These are phyloP conservation scores for Bertia moriformis DNA, from an alignment of 2,329 filamentous ascomycete genomes.

Conservation along the genomic window DNA sequence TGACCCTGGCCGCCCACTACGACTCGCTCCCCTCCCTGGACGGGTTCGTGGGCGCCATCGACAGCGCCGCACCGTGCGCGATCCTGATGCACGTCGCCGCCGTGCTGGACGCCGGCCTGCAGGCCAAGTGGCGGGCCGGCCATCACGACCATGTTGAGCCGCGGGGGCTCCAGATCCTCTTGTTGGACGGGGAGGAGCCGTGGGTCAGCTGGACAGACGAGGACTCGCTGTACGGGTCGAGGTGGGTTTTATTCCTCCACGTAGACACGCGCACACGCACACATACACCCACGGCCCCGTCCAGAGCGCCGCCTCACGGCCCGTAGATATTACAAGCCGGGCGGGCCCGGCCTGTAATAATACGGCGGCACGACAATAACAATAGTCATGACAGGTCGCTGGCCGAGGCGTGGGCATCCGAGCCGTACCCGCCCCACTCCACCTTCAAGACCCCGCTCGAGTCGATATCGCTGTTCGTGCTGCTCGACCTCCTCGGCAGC, in stretches of 20 bases:
- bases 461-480: slow-evolving; percentile 74
- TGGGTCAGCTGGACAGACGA: slow-evolving; percentile 65
- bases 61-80: slow-evolving; percentile 87
- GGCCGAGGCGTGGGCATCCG: slow-evolving; percentile 66
- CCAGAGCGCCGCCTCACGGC: no score
- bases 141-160: slow-evolving; percentile 42
- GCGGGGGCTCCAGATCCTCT: slow-evolving; percentile 72
- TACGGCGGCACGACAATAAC: background rate
- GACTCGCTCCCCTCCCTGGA: slow-evolving; percentile 68
- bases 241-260: no score
- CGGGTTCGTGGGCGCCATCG: slow-evolving; percentile 85
- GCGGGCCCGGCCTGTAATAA: background rate
- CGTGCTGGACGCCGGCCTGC: slow-evolving; percentile 66
- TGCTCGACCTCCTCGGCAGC: slow-evolving; percentile 77
- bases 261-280: no score
- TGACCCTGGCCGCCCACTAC: slow-evolving; percentile 88
- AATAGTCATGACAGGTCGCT: slow-evolving; percentile 37
- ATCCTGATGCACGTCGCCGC: slow-evolving; percentile 78
- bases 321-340: no score
- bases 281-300: no score
- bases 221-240: slow-evolving; percentile 79
- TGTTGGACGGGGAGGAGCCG: slow-evolving; percentile 90
- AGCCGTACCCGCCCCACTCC: slow-evolving; percentile 56
- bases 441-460: slow-evolving; percentile 60
- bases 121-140: slow-evolving; percentile 69